Conservation (phyloP, 768 basidiomycete species). For the Suillus luteus region DNA sequence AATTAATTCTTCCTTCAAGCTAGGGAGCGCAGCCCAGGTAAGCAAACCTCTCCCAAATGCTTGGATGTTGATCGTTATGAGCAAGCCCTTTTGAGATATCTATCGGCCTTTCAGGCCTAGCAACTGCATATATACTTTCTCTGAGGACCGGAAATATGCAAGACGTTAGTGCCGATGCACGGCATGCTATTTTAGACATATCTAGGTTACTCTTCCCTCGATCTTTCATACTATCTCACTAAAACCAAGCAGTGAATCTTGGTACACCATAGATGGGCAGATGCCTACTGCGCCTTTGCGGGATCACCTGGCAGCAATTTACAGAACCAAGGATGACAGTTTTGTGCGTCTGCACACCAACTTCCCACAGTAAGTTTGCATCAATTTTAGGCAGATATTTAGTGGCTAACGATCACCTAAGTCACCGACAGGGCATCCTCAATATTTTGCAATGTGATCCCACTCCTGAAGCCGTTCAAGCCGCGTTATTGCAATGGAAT, state of each 20-base stretch:
- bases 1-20: constrained; percentile 54
- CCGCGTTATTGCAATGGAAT: constrained; percentile 43
- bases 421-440: constrained; percentile 54
- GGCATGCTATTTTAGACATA: constrained; percentile 58
- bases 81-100: constrained; percentile 34
- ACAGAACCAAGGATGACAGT: constrained; percentile 50
- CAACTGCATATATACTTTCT: constrained; percentile 51
- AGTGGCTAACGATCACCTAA: constrained; percentile 21
- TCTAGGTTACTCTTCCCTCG: constrained; percentile 35
- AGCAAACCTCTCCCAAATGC: constrained; percentile 4
- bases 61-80: not conserved
- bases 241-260: constrained; percentile 49
- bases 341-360: constrained; percentile 64
- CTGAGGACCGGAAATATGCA: constrained; percentile 49
- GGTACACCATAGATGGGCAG: constrained; percentile 46
- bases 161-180: constrained; percentile 51
- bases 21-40: constrained; percentile 58
- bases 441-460: constrained; percentile 41
- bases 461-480: constrained; percentile 39
- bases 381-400: not conserved
- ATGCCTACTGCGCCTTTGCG: constrained; percentile 37
- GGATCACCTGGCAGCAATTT: constrained; percentile 55
- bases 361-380: constrained; percentile 54
- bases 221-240: not conserved
- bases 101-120: constrained; percentile 53